phyloP scores from a whole-genome alignment of 2,329 filamentous ascomycete species.

The Fusarium devonianum region DNA sequence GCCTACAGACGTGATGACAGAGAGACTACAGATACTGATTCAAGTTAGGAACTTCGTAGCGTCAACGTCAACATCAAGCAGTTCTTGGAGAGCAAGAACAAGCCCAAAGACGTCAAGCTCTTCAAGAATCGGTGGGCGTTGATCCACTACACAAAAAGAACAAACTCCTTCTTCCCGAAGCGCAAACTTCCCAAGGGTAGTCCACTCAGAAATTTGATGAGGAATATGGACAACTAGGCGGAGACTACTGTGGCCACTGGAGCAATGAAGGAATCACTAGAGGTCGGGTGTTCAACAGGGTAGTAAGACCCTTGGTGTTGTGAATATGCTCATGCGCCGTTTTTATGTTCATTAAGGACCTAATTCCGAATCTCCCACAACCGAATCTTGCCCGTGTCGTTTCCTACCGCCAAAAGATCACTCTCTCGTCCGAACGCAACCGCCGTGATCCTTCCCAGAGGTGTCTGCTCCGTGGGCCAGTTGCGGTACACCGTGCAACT shows the following conservation, averaged over 20 bases:
- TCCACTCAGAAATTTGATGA: constrained; percentile 44
- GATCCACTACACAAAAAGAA: constrained; percentile 11
- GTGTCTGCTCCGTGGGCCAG: constrained; percentile 93
- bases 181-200: constrained; percentile 49
- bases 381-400: constrained; percentile 86
- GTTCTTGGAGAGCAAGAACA: constrained; percentile 50
- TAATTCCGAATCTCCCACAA: constrained; percentile 86
- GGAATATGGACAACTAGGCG: constrained; percentile 7
- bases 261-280: background rate
- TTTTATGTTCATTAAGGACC: constrained; percentile 35
- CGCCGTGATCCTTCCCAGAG: constrained; percentile 80
- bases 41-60: constrained; percentile 49
- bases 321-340: constrained; percentile 30
- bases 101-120: constrained; percentile 37
- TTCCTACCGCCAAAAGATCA: constrained; percentile 81
- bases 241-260: too few relatives aligned
- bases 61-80: constrained; percentile 60
- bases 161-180: constrained; percentile 44
- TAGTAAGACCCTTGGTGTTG: background rate
- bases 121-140: constrained; percentile 48
- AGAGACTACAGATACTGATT: background rate
- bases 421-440: constrained; percentile 73
- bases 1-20: background rate
- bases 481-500: constrained; percentile 95
- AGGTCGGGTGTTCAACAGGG: background rate